Evolutionary conservation across 192 early-diverging fungal genomes (phyloP), one percentile per base, ranked within the genome.

Genomic region (Spizellomyces sp.): DNA sequence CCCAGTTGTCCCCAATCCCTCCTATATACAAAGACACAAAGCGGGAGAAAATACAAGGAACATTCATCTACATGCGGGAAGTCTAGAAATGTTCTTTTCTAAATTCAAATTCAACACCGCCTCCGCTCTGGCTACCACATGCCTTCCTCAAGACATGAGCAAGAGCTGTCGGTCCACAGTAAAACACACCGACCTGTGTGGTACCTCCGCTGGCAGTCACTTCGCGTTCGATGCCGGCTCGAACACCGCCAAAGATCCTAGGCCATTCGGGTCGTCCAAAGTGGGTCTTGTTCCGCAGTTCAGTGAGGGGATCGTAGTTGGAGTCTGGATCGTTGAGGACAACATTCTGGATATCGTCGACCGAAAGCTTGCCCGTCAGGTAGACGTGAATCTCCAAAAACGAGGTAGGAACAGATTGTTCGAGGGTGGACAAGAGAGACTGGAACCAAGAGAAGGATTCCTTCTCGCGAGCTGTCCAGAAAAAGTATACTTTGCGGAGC

Each of bases 391-490:
- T 76, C 43, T 76, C 75, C 50, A 94, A 86, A 69, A 76, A 82
- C 14, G 82, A 71, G 57, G 80, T 74, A 48, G 90, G 68, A 45
- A 86, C 80, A 66, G 87, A 80, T 45, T 87, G 80, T 48, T 90
- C 88, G 8, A 94, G 77, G 0, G 90, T 85, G 17, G 84, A 57
- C 48, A 94, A 75, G 56, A 92, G 68, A 50, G 90, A 89, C 81
- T 91, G 89, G 86, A 94, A 94, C 91, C 92, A 94, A 65, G 90
- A 84, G 52, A 94, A 89, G 4, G 90, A 79, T 62, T 81, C 73
- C 64, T 67, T 87, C 71, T 94, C 93, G 45, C 93, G 87, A 69
- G 84, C 88, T 15, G 90, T 77, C 93, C 93, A 94, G 72, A 93
- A 86, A 67, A 94, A 86, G 69, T 91, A 92, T 9, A 90, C 87